Percentiles rank a stretch among this genome's conserved stretches.
These are phyloP conservation scores for Puccinia coronata DNA, from an alignment of 1,284 basidiomycete genomes.

Conservation along the genomic window DNA sequence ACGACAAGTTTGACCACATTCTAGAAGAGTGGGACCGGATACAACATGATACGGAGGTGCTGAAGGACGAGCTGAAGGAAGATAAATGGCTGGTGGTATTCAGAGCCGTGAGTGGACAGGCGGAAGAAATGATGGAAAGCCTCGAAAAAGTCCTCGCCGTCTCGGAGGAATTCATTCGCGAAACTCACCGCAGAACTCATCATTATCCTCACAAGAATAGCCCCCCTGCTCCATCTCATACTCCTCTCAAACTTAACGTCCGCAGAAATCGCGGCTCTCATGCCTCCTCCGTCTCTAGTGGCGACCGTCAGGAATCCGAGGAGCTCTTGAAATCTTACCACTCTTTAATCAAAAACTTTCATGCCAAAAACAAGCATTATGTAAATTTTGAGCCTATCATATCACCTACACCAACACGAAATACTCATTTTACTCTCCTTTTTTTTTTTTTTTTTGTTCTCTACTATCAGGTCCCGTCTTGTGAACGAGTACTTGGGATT, in stretches of 20 bases:
- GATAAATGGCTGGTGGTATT: slow-evolving; percentile 57
- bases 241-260: not conserved
- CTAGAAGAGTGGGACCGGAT: slow-evolving; percentile 53
- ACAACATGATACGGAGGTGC: slow-evolving; percentile 54
- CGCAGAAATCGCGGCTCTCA: not conserved
- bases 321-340: slow-evolving; percentile 33
- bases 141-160: slow-evolving; percentile 55
- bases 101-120: slow-evolving; percentile 54
- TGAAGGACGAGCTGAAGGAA: slow-evolving; percentile 56
- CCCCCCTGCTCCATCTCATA: not conserved
- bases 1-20: slow-evolving; percentile 51
- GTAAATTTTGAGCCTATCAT: too few species aligned
- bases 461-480: slow-evolving; percentile 29
- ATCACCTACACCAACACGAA: too few species aligned
- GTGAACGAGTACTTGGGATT: slow-evolving; percentile 38
- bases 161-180: slow-evolving; percentile 53
- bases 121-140: slow-evolving; percentile 57
- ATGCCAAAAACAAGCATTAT: slow-evolving; percentile 45
- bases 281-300: not conserved
- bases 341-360: slow-evolving; percentile 34
- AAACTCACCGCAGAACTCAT: slow-evolving; percentile 50
- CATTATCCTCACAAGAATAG: too few species aligned
- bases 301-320: not conserved
- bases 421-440: too few species aligned
- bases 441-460: not conserved